Percentiles rank a stretch among this genome's conserved stretches.
phyloP scores from a whole-genome alignment of 2,329 filamentous ascomycete species.

The Dothistroma pini region DNA sequence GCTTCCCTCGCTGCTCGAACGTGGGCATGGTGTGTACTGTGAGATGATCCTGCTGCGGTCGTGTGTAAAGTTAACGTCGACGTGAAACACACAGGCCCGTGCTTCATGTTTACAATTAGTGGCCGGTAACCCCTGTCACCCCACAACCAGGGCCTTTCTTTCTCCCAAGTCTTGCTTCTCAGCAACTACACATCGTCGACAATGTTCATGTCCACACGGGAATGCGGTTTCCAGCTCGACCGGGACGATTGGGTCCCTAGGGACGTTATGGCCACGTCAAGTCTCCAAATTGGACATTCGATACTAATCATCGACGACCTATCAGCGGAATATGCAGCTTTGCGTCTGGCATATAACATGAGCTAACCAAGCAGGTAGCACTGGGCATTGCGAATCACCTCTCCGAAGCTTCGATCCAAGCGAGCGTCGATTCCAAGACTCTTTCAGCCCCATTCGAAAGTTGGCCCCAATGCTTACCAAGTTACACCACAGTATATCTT shows the following conservation, averaged over 20 bases:
- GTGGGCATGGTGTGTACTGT: not conserved
- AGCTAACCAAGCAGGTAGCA: not conserved
- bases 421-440: too few species aligned
- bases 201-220: not conserved
- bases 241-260: not conserved
- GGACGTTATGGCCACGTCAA: not conserved
- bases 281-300: too few species aligned
- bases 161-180: not conserved
- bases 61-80: not conserved
- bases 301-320: not conserved
- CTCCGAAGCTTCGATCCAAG: too few species aligned
- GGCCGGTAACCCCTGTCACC: not conserved
- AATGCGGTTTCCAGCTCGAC: not conserved
- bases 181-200: not conserved
- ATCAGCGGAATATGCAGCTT: not conserved
- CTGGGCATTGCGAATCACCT: too few species aligned
- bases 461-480: not conserved
- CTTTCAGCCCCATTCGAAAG: too few species aligned
- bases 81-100: not conserved
- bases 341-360: not conserved
- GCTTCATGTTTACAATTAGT: not conserved
- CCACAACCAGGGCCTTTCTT: not conserved
- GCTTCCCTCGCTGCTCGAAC: not conserved
- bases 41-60: not conserved
- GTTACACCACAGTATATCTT: not conserved